A percentile compares a stretch with the other conserved stretches of the same genome.
Conservation (phyloP, 768 basidiomycete species). For the Pholiota molesta region DNA sequence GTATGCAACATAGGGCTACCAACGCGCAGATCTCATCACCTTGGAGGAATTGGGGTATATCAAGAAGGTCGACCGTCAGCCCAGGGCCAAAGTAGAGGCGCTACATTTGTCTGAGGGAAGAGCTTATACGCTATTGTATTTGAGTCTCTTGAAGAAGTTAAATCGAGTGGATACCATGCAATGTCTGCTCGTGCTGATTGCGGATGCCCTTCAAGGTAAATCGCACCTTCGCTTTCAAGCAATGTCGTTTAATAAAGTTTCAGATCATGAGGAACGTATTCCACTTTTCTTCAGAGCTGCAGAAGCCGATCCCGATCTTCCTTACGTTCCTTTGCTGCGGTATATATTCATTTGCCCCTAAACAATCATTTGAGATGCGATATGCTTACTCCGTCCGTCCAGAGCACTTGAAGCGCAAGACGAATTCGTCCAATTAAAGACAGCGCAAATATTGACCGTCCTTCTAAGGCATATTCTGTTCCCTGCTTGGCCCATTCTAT, state of each 20-base stretch:
- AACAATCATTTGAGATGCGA: background rate
- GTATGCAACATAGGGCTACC: slow-evolving; percentile 71
- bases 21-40: slow-evolving; percentile 89
- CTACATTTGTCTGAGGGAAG: slow-evolving; percentile 81
- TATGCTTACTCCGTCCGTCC: slow-evolving; percentile 15
- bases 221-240: slow-evolving; percentile 21
- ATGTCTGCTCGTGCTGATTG: slow-evolving; percentile 82
- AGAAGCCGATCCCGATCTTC: slow-evolving; percentile 75
- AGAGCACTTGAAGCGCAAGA: slow-evolving; percentile 86
- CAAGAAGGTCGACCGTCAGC: slow-evolving; percentile 88
- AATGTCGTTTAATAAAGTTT: background rate
- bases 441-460: slow-evolving; percentile 85
- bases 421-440: slow-evolving; percentile 94
- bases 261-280: slow-evolving; percentile 89
- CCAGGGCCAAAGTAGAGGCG: slow-evolving; percentile 72
- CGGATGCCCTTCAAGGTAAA: slow-evolving; percentile 82
- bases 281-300: slow-evolving; percentile 67
- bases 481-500: slow-evolving; percentile 1
- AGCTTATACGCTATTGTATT: slow-evolving; percentile 86
- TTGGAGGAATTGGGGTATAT: slow-evolving; percentile 85
- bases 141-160: slow-evolving; percentile 83
- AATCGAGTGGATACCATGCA: slow-evolving; percentile 88
- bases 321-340: slow-evolving; percentile 81
- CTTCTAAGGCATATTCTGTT: slow-evolving; percentile 63
- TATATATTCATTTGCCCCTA: slow-evolving; percentile 27